Base-by-base conservation (phyloP, 2,329 filamentous ascomycete species). In the Catunica adiposa region DNA sequence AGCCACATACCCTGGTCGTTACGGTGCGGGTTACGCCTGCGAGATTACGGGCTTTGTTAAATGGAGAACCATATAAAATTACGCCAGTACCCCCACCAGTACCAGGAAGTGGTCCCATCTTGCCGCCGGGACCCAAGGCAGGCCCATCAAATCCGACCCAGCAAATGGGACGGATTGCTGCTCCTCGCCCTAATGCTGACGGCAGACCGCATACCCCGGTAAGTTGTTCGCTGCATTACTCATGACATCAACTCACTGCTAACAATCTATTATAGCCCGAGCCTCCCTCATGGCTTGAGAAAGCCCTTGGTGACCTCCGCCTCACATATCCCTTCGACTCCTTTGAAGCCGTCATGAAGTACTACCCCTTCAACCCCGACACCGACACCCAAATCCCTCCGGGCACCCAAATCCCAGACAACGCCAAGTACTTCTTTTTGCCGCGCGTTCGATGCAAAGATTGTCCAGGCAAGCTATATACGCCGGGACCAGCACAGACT, bases 401-500 rank as follows among this genome's bases (percentile, higher is more conserved):
- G 9, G 74, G 73, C 38, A 72, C 76, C 47, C 71, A 74, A 15
- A 70, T 76, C 7, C 82, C 77, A 55, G 72, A 75, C 59, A 78
- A 84, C 59, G 73, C 87, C 59, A 86, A 84, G 63, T 87, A 84
- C 62, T 85, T 86, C 69, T 97, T 84, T 69, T 74, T 95, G 52
- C 92, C 92, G 7, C 78, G 92, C 53, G 96, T 98, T 60, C 78
- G 87, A 58, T 98, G 92, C 67, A 79, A 84, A 50, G 92, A 98
- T 67, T 97, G 92, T 66, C 87, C 88, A 0, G 88, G 87, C 29
- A 97, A 96, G 68, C 73, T 95, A 9, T 98, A 98, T 68, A 95
- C 89, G 0, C 87, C 89, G 0, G 86, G 89, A 0, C 88, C 89
- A 0, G 87, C 84, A 23, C 84, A 78, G 66, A 89, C 88, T 1